Conservation (phyloP, 2,329 filamentous ascomycete genomes). For the Ceratocystis variospora region DNA sequence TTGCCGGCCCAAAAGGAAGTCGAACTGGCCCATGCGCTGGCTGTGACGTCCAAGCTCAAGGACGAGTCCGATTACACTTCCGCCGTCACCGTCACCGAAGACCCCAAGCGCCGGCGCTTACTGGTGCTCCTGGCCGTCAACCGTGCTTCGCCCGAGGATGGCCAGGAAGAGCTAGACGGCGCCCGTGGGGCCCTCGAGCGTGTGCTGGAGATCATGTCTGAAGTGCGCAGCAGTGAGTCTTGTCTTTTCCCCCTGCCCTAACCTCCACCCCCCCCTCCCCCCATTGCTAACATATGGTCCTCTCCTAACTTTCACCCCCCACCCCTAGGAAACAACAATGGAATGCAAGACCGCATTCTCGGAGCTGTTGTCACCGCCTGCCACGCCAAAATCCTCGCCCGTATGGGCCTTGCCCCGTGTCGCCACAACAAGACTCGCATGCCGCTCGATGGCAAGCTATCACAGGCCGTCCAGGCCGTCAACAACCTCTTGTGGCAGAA, state of each 20-base stretch:
- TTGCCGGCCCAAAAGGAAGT: constrained; percentile 17
- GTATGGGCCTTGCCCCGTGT: constrained; percentile 17
- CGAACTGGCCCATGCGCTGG: constrained; percentile 17
- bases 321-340: constrained; percentile 12
- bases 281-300: not conserved
- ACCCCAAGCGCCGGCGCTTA: constrained; percentile 9
- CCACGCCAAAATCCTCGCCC: constrained; percentile 17
- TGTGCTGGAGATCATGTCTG: constrained; percentile 14
- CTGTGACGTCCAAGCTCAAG: constrained; percentile 17
- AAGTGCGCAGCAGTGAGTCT: constrained; percentile 16
- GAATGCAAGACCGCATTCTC: constrained; percentile 16
- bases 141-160: constrained; percentile 16
- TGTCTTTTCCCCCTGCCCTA: not conserved
- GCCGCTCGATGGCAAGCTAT: constrained; percentile 17
- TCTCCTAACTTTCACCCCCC: not conserved
- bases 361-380: constrained; percentile 14
- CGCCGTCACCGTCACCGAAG: constrained; percentile 15
- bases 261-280: no score
- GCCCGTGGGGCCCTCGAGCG: constrained; percentile 11
- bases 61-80: constrained; percentile 18
- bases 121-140: constrained; percentile 17
- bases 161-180: constrained; percentile 9
- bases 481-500: constrained; percentile 13
- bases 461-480: constrained; percentile 16
- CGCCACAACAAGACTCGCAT: constrained; percentile 19